Evolutionary conservation across 306 rosid genomes (phyloP), one percentile per base, ranked within the genome.

Genomic region (Begonia peltatifolia): DNA sequence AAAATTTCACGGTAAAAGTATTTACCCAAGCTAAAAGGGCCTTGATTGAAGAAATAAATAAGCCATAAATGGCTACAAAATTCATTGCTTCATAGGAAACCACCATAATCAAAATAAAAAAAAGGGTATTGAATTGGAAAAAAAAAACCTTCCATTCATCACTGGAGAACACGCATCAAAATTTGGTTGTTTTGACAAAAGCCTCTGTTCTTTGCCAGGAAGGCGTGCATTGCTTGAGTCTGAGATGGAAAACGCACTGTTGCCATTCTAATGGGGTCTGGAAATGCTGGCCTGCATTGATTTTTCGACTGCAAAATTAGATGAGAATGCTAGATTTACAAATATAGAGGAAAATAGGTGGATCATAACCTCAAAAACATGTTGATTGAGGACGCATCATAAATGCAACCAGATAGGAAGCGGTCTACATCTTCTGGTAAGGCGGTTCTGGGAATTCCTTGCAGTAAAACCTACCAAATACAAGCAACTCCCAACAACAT

Each of bases 211-310:
- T 79, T 86, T 14, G 61, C 4, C 15, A 92, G 74, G 59, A 69
- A 76, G 30, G 81, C 83, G 59, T 71, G 73, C 83, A 71, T 75
- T 41, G 99, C 99, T 64, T 83, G 76, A 11, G 58, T 70, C 68
- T 70, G 73, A 9, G 87, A 73, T 4, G 41, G 73, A 65, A 71
- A 81, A 14, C 68, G 72, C 25, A 83, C 75, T 0, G 74, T 73
- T 1, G 78, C 96, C 77, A 73, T 17, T 67, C 52, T 90, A 25
- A 41, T 6, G 23, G 83, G 67, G 0, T 66, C 82, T 2, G 62
- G 64, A 25, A 14, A 53, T 35, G 54, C 51, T 10, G 41, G 3
- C 73, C 99, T 92, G 81, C 67, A 76, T 61, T 20, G 52, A 15
- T 14, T 46, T 38, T 48, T 12, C 54, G 44, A 48, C 8, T n/a